A percentile compares a stretch with the other conserved stretches of the same genome.
These are phyloP conservation scores for Bimuria novae-zelandiae DNA, from an alignment of 2,329 filamentous ascomycete genomes.

Conservation along the genomic window DNA sequence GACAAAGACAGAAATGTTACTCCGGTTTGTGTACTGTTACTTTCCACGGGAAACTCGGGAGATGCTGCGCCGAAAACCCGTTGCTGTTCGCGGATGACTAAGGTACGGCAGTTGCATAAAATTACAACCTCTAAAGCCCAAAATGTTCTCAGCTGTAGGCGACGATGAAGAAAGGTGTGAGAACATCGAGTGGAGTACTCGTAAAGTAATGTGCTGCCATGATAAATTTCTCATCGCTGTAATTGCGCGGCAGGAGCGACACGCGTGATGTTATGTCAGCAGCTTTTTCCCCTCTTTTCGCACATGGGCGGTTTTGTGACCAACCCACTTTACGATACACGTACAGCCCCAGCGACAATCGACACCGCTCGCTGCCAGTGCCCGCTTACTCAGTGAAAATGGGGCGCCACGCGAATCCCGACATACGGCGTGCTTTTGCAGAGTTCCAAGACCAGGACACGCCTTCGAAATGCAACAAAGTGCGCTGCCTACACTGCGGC, in stretches of 20 bases:
- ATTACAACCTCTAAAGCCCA: too few species aligned
- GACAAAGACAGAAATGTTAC: neutral
- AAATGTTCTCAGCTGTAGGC: too few species aligned
- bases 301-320: slow-evolving; percentile 1
- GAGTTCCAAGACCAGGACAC: slow-evolving; percentile 50
- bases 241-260: too few species aligned
- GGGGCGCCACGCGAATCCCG: slow-evolving; percentile 48
- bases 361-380: neutral
- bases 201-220: too few species aligned
- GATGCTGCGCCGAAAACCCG: neutral
- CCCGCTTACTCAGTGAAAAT: too few species aligned
- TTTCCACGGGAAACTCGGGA: neutral
- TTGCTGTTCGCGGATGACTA: slow-evolving; percentile 2
- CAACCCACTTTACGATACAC: slow-evolving; percentile 4
- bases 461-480: slow-evolving; percentile 54
- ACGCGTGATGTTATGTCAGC: slow-evolving; percentile 6
- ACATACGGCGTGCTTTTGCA: slow-evolving; percentile 46
- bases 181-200: too few species aligned
- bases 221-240: too few species aligned
- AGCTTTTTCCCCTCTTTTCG: slow-evolving; percentile 4
- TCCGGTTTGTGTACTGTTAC: slow-evolving; percentile 2
- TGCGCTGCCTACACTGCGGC: slow-evolving; percentile 55
- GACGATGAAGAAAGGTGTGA: too few species aligned
- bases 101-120: neutral
- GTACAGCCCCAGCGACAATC: slow-evolving; percentile 1